Conservation (phyloP, 2,329 filamentous ascomycete species). For the Gaeumannomyces sp. region DNA sequence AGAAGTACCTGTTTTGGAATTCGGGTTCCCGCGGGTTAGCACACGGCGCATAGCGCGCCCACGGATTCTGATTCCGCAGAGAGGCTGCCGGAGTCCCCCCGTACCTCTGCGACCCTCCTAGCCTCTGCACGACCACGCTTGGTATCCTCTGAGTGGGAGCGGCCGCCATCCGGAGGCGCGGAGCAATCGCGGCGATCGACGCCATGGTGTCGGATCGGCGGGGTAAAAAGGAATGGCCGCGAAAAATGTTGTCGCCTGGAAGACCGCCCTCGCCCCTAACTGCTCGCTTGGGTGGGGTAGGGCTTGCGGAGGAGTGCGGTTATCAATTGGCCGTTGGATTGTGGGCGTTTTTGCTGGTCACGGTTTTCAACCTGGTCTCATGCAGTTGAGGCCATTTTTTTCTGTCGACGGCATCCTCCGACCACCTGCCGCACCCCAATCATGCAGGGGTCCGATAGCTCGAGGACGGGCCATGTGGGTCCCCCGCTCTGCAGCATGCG, state of each 20-base stretch:
- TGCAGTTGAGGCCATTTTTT: background rate
- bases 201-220: background rate
- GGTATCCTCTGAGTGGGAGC: background rate
- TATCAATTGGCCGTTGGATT: background rate
- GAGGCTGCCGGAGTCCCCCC: no score
- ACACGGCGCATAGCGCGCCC: background rate
- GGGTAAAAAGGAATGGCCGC: background rate
- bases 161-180: background rate
- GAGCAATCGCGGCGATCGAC: background rate
- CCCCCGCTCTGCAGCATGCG: background rate
- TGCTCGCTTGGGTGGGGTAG: background rate
- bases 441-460: background rate
- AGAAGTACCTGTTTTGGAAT: constrained; percentile 20
- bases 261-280: background rate
- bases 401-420: background rate
- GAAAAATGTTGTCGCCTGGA: background rate
- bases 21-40: background rate
- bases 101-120: background rate
- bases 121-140: background rate
- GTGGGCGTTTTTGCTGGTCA: background rate
- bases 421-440: background rate
- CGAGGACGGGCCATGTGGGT: background rate
- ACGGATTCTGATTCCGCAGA: no score
- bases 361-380: background rate
- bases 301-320: background rate